Conservation (phyloP, 805 yeast genomes). For the Hanseniaspora pseudoguilliermondii region DNA sequence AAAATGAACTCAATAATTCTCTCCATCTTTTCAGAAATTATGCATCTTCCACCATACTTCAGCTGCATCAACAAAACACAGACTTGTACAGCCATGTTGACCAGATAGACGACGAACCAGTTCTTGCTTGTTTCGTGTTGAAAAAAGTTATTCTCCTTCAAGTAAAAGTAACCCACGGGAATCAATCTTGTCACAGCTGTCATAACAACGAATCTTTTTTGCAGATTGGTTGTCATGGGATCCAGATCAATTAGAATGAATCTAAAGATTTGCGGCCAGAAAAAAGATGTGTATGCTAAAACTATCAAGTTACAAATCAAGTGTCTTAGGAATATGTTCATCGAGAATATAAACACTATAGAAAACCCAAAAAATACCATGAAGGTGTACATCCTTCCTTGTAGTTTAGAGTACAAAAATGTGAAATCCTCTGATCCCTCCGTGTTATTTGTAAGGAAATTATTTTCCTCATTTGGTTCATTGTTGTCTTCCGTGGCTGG, state of each 20-base stretch:
- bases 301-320: neutral
- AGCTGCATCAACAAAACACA: conserved; percentile 48
- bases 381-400: neutral
- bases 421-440: conserved; percentile 3
- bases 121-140: conserved; percentile 51
- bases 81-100: conserved; percentile 55
- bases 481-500: neutral
- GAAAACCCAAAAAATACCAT: conserved; percentile 3
- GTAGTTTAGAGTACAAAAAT: neutral
- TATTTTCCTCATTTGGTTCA: neutral
- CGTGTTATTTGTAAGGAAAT: neutral
- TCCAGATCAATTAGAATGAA: neutral
- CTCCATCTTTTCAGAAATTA: conserved; percentile 17
- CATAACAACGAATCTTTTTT: neutral
- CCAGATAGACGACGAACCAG: conserved; percentile 34
- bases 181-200: conserved; percentile 15
- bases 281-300: neutral
- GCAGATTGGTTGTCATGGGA: neutral
- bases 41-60: conserved; percentile 9
- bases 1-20: conserved; percentile 31
- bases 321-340: neutral
- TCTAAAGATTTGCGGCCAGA: conserved; percentile 12
- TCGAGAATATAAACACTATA: neutral
- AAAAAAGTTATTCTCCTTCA: conserved; percentile 45
- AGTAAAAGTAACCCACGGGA: conserved; percentile 55